Evolutionary conservation across 2,329 filamentous ascomycete species (phyloP).

Genomic region (Dactylellina haptotyla): DNA sequence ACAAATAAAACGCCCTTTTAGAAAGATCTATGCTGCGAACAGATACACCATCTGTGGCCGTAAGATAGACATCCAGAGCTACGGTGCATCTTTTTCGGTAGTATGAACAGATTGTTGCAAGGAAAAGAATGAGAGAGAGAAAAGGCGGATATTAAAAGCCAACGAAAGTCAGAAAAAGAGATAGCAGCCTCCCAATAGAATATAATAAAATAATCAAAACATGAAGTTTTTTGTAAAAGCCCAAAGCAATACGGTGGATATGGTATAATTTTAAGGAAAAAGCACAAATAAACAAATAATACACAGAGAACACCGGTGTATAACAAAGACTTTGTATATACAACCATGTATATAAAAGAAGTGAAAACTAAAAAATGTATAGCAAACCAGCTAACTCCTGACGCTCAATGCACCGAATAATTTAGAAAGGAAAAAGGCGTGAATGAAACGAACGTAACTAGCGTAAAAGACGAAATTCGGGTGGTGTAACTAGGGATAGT

Average conservation of each 20-base stretch:
- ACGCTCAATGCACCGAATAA: conserved; percentile 54
- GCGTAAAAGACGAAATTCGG: conserved; percentile 1
- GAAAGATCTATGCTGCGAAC: conserved; percentile 36
- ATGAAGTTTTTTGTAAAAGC: conserved; percentile 14
- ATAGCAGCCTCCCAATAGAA: conserved; percentile 35
- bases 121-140: conserved; percentile 8
- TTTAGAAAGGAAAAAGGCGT: conserved; percentile 4
- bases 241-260: conserved; percentile 44
- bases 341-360: conserved; percentile 24
- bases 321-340: conserved; percentile 52
- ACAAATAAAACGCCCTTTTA: conserved; percentile 10
- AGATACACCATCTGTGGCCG: conserved; percentile 31
- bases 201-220: conserved; percentile 2
- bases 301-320: conserved; percentile 35
- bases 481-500: conserved; percentile 16
- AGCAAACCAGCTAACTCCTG: conserved; percentile 47
- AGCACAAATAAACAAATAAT: conserved; percentile 8
- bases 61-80: conserved; percentile 15
- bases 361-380: background rate
- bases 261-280: conserved; percentile 47
- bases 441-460: conserved; percentile 19
- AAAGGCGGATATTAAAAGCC: conserved; percentile 3
- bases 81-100: conserved; percentile 14
- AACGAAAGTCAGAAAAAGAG: conserved; percentile 12
- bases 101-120: background rate